Percentiles rank a stretch among this genome's conserved stretches.
Conservation (phyloP, 2,329 filamentous ascomycete genomes). For the Cladosporium halotolerans region DNA sequence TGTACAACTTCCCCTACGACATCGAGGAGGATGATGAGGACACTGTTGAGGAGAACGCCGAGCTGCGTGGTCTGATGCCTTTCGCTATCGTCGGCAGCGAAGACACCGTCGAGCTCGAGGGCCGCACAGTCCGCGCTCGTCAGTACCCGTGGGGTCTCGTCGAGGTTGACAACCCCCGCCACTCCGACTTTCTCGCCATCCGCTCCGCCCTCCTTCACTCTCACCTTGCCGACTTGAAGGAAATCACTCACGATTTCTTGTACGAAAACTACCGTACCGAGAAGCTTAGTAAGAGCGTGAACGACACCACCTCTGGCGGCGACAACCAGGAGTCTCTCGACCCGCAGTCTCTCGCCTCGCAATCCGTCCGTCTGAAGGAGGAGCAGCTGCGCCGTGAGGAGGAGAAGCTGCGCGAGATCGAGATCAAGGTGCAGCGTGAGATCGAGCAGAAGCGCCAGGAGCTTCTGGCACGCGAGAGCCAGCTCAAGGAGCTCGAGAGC, state of each 20-base stretch:
- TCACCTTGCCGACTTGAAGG: slow-evolving; percentile 96
- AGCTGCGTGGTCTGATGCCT: slow-evolving; percentile 94
- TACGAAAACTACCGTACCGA: slow-evolving; percentile 99
- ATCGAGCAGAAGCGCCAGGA: slow-evolving; percentile 99
- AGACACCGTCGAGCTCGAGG: slow-evolving; percentile 88
- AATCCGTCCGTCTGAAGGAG: slow-evolving; percentile 98
- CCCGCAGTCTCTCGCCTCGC: slow-evolving; percentile 91
- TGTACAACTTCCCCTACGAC: slow-evolving; percentile 99
- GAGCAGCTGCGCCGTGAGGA: slow-evolving; percentile 98
- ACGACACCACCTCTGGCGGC: slow-evolving; percentile 57
- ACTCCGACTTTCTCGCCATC: slow-evolving; percentile 97
- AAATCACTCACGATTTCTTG: slow-evolving; percentile 99
- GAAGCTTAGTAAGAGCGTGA: slow-evolving; percentile 99
- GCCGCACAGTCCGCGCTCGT: slow-evolving; percentile 83
- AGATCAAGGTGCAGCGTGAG: slow-evolving; percentile 98
- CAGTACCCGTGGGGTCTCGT: slow-evolving; percentile 99
- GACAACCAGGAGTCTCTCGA: slow-evolving; percentile 64
- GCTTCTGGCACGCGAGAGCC: slow-evolving; percentile 91
- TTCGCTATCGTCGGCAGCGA: slow-evolving; percentile 98
- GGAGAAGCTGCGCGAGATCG: slow-evolving; percentile 99
- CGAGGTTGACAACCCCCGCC: slow-evolving; percentile 97
- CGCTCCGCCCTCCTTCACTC: slow-evolving; percentile 94
- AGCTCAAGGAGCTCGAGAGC: slow-evolving; percentile 97
- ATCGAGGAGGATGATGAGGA: slow-evolving; percentile 99
- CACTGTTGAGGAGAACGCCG: slow-evolving; percentile 97